Evolutionary conservation across 1,139 yeast species (phyloP).

Genomic region (Candida gigantensis): DNA sequence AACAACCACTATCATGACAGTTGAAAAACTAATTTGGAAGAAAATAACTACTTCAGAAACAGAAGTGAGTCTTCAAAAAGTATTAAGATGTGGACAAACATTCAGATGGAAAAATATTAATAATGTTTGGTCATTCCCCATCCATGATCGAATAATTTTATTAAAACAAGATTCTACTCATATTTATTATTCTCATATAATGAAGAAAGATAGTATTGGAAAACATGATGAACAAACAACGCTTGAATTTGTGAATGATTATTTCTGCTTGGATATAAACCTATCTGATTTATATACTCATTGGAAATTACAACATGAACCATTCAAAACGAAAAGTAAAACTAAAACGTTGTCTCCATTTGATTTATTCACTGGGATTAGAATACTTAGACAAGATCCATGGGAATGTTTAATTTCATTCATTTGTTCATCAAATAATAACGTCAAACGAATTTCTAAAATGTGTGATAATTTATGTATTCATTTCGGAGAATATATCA

Average conservation of each 20-base stretch:
- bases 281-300: conserved; percentile 53
- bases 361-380: conserved; percentile 61
- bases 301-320: conserved; percentile 62
- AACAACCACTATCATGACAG: conserved; percentile 14
- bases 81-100: conserved; percentile 87
- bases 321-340: conserved; percentile 36
- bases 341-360: conserved; percentile 31
- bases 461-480: conserved; percentile 84
- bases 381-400: conserved; percentile 90
- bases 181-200: conserved; percentile 33
- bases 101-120: conserved; percentile 68
- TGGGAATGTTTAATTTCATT: conserved; percentile 93
- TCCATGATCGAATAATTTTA: conserved; percentile 49
- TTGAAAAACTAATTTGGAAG: conserved; percentile 29
- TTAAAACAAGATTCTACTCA: conserved; percentile 46
- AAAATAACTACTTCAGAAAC: conserved; percentile 22
- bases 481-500: conserved; percentile 68
- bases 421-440: conserved; percentile 94
- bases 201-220: conserved; percentile 16
- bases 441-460: conserved; percentile 87
- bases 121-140: conserved; percentile 61
- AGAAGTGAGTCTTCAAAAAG: conserved; percentile 66
- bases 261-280: conserved; percentile 65
- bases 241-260: conserved; percentile 54
- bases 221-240: conserved; percentile 31